These are phyloP conservation scores for Endocalyx cinctus DNA, from an alignment of 2,329 filamentous ascomycete species.

Conservation along the genomic window DNA sequence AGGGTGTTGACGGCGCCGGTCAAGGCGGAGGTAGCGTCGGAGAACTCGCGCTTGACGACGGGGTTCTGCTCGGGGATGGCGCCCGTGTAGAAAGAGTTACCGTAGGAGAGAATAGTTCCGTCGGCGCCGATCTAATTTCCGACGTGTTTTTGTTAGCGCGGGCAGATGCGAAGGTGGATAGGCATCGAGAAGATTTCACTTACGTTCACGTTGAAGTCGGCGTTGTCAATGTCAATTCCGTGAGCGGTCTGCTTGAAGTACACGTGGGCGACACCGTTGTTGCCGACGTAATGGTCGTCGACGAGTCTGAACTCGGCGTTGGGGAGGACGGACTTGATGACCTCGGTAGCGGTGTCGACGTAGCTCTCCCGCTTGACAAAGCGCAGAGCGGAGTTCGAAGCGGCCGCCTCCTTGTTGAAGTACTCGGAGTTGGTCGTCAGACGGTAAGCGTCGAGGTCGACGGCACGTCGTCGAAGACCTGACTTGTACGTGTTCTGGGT, in stretches of 20 bases:
- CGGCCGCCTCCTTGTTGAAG: slow-evolving; percentile 22
- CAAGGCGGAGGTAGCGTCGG: slow-evolving; percentile 39
- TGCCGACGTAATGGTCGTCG: slow-evolving; percentile 49
- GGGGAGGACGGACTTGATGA: slow-evolving; percentile 35
- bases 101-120: slow-evolving; percentile 54
- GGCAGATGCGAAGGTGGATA: too few relatives aligned
- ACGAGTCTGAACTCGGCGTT: slow-evolving; percentile 44
- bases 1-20: slow-evolving; percentile 34
- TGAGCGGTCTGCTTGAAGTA: slow-evolving; percentile 56
- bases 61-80: slow-evolving; percentile 35
- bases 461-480: slow-evolving; percentile 25
- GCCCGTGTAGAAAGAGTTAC: slow-evolving; percentile 43
- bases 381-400: slow-evolving; percentile 16
- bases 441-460: slow-evolving; percentile 30
- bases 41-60: slow-evolving; percentile 35
- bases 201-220: slow-evolving; percentile 57
- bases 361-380: slow-evolving; percentile 31
- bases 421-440: slow-evolving; percentile 25
- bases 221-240: slow-evolving; percentile 56
- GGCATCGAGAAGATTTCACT: slow-evolving; percentile 23
- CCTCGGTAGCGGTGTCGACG: slow-evolving; percentile 38
- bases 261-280: slow-evolving; percentile 52
- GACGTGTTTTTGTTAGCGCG: slow-evolving; percentile 10
- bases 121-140: slow-evolving; percentile 40
- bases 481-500: slow-evolving; percentile 16